These are phyloP conservation scores for Rhizoclosmatium sp. DNA, from an alignment of 192 early-diverging fungal species.

Conservation along the genomic window DNA sequence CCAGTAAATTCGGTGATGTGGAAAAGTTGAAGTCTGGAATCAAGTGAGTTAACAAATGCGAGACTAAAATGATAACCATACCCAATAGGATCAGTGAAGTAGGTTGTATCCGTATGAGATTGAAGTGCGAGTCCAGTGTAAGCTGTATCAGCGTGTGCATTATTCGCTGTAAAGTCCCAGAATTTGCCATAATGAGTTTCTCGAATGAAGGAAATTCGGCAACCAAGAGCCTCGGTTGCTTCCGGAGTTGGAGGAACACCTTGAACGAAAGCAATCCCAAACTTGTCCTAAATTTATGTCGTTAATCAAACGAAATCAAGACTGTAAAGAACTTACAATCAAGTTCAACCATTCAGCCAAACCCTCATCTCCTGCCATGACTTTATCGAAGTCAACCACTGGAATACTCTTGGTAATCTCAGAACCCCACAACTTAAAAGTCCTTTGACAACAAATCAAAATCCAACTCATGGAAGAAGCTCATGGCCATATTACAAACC, in stretches of 20 bases:
- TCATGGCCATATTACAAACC: not conserved
- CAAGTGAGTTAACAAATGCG: not conserved
- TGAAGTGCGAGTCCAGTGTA: conserved; percentile 76
- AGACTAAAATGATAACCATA: conserved; percentile 20
- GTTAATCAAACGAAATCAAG: not conserved
- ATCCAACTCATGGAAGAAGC: not conserved
- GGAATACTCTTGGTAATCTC: conserved; percentile 51
- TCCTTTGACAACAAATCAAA: not conserved
- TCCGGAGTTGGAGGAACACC: conserved; percentile 68
- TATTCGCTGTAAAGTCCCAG: conserved; percentile 80
- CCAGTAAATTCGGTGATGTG: conserved; percentile 76
- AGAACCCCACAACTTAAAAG: conserved; percentile 49
- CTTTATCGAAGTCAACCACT: conserved; percentile 63
- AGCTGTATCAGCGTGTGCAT: conserved; percentile 84
- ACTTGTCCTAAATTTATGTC: conserved; percentile 53
- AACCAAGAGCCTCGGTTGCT: conserved; percentile 71
- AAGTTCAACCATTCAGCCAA: conserved; percentile 73
- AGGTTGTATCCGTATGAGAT: conserved; percentile 87
- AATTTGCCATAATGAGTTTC: conserved; percentile 80
- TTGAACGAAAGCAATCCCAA: conserved; percentile 79
- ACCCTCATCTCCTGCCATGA: conserved; percentile 73
- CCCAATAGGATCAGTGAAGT: conserved; percentile 87
- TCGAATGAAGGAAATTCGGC: conserved; percentile 75
- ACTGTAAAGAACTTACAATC: conserved; percentile 43
- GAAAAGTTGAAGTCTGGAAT: conserved; percentile 75